These are phyloP conservation scores for Macrotyloma uniflorum DNA, from an alignment of 306 rosid genomes.

Conservation along the genomic window DNA sequence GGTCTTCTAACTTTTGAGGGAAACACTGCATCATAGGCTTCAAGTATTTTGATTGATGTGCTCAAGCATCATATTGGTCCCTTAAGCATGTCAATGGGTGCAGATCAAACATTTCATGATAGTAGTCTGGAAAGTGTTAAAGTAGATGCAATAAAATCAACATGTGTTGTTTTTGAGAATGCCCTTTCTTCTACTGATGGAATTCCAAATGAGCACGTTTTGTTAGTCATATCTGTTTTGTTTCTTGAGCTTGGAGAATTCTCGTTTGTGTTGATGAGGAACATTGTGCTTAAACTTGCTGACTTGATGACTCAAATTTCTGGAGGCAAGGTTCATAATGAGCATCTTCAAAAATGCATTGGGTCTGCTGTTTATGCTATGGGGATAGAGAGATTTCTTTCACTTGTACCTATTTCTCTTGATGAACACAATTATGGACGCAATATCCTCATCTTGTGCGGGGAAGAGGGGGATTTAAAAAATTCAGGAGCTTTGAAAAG, in stretches of 20 bases:
- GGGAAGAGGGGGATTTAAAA: constrained; percentile 12
- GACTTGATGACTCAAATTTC: constrained; percentile 55
- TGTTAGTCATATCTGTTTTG: constrained; percentile 72
- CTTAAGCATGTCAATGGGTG: constrained; percentile 36
- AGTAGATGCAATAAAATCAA: constrained; percentile 54
- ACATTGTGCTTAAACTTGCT: constrained; percentile 75
- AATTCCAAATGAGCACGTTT: constrained; percentile 63
- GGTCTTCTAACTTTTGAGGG: constrained; percentile 74
- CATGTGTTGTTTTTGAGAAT: constrained; percentile 67
- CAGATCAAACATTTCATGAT: constrained; percentile 46
- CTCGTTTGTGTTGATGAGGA: constrained; percentile 64
- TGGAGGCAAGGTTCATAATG: constrained; percentile 42
- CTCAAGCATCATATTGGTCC: constrained; percentile 55
- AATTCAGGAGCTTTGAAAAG: constrained; percentile 23
- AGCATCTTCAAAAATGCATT: constrained; percentile 71
- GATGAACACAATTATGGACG: constrained; percentile 44
- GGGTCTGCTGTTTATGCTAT: constrained; percentile 85
- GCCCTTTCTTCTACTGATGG: constrained; percentile 58
- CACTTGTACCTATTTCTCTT: constrained; percentile 69
- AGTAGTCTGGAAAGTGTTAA: constrained; percentile 47
- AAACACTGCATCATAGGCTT: constrained; percentile 68
- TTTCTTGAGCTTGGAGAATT: constrained; percentile 73
- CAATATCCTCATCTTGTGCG: not conserved
- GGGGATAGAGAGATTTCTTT: constrained; percentile 86
- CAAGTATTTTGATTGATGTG: constrained; percentile 63